These are phyloP conservation scores for Brassica rapa DNA, from an alignment of 345 rosid genomes.

Conservation along the genomic window DNA sequence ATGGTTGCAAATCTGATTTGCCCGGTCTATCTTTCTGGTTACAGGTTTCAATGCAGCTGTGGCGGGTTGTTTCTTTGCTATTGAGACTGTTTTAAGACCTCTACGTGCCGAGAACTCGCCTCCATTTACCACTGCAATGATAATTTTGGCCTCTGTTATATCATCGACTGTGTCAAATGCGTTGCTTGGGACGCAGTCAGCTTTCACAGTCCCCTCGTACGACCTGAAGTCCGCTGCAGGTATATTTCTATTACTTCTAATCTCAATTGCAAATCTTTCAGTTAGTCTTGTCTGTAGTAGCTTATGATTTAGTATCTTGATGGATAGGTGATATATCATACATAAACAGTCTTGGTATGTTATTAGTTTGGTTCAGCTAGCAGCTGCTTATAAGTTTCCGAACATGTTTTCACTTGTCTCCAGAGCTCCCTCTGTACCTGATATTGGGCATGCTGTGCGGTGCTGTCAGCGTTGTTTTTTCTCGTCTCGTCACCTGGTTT, in stretches of 20 bases:
- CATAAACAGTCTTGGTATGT: slow-evolving; percentile 2
- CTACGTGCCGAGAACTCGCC: slow-evolving; percentile 86
- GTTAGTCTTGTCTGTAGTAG: neutral
- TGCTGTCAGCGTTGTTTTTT: slow-evolving; percentile 85
- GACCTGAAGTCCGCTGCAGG: slow-evolving; percentile 99
- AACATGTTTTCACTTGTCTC: slow-evolving; percentile 31
- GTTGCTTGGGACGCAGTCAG: slow-evolving; percentile 81
- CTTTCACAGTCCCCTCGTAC: slow-evolving; percentile 89
- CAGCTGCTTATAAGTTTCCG: neutral
- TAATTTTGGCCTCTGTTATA: slow-evolving; percentile 89
- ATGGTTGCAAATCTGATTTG: slow-evolving; percentile 2
- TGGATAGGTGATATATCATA: slow-evolving; percentile 4
- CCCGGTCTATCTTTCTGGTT: neutral
- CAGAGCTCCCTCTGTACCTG: slow-evolving; percentile 93
- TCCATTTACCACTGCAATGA: slow-evolving; percentile 98
- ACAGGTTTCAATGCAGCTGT: slow-evolving; percentile 98
- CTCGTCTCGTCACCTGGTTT: slow-evolving; percentile 89
- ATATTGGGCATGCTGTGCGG: slow-evolving; percentile 98
- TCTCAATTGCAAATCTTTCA: neutral
- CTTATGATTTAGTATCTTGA: slow-evolving; percentile 8
- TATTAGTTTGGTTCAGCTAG: neutral
- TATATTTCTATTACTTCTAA: slow-evolving; percentile 17
- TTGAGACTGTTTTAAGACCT: slow-evolving; percentile 94
- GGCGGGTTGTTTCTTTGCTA: slow-evolving; percentile 98
- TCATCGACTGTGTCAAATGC: slow-evolving; percentile 96